A percentile compares a stretch with the other conserved stretches of the same genome.
phyloP scores from a whole-genome alignment of 805 yeast genomes.

The Candida cerambycidarum region DNA sequence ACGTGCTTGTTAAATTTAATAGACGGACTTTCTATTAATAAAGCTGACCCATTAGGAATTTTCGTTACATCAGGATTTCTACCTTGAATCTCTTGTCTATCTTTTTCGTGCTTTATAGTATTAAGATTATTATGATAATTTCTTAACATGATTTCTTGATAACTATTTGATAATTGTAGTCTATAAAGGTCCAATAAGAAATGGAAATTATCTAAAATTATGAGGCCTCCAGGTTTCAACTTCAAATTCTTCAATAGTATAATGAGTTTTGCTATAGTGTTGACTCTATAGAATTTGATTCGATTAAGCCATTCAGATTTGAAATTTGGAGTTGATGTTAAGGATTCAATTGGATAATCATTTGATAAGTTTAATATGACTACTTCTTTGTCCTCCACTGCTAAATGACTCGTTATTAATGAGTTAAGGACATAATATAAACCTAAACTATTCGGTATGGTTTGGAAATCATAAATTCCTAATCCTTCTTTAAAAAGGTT shows the following conservation, averaged over 20 bases:
- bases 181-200: constrained; percentile 36
- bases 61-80: constrained; percentile 22
- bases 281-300: constrained; percentile 7
- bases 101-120: constrained; percentile 19
- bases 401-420: constrained; percentile 30
- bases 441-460: constrained; percentile 32
- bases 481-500: constrained; percentile 5
- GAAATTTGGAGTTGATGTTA: constrained; percentile 22
- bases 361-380: constrained; percentile 32
- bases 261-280: constrained; percentile 13
- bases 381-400: constrained; percentile 16
- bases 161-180: constrained; percentile 29
- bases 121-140: constrained; percentile 30
- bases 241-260: constrained; percentile 7
- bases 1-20: constrained; percentile 32
- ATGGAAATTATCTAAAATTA: constrained; percentile 33
- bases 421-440: constrained; percentile 21
- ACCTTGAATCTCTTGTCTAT: constrained; percentile 24
- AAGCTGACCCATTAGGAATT: constrained; percentile 28
- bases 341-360: constrained; percentile 28
- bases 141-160: constrained; percentile 34
- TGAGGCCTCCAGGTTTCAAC: constrained; percentile 3
- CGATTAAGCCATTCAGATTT: constrained; percentile 19
- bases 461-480: constrained; percentile 37
- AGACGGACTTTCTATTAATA: constrained; percentile 29